Evolutionary conservation across 1,139 yeast species (phyloP), one percentile per base, ranked within the genome.

Genomic region (Magnusiomyces magnusii): DNA sequence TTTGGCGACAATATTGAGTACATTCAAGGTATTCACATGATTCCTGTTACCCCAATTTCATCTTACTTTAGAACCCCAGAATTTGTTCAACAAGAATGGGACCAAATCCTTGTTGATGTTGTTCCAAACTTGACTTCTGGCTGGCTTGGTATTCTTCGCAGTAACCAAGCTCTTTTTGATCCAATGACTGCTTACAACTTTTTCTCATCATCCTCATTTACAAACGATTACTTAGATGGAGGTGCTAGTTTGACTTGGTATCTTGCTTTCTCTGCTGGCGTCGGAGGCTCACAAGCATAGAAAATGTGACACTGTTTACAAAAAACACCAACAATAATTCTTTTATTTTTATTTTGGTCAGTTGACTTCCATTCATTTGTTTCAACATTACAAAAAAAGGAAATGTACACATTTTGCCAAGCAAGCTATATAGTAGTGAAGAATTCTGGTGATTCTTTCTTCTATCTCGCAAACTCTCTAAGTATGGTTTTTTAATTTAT

Each of bases 241-340:
- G 99, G 99, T 1, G 95, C 90, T 77, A 86, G 96, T 64, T 76
- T 85, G 67, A 87, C 97, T 0, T 92, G 98, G 97, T 82, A 91
- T 56, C 76, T 91, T 65, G 87, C 97, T 0, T 90, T 82, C 68
- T 75, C 87, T 54, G 95, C 90, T 47, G 87, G 75, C 28, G 64
- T 70, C 27, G 70, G 69, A n/a, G 62, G 84, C 84, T 66, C 81
- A 86, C 62, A 71, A 50, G 56, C 51, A 2, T 57, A 25, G 25
- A 24, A n/a, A 17, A 47, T 7, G 7, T 9, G 13, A 31, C 10
- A 31, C n/a, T n/a, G n/a, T n/a, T n/a, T n/a, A n/a, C n/a, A n/a
- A n/a, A n/a, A n/a, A n/a, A n/a, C n/a, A n/a, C n/a, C n/a, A n/a
- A n/a, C n/a, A n/a, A n/a, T n/a, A n/a, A n/a, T n/a, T n/a, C n/a